A percentile compares a stretch with the other conserved stretches of the same genome.
Conservation (phyloP, 768 basidiomycete species). For the Paxillus involutus region DNA sequence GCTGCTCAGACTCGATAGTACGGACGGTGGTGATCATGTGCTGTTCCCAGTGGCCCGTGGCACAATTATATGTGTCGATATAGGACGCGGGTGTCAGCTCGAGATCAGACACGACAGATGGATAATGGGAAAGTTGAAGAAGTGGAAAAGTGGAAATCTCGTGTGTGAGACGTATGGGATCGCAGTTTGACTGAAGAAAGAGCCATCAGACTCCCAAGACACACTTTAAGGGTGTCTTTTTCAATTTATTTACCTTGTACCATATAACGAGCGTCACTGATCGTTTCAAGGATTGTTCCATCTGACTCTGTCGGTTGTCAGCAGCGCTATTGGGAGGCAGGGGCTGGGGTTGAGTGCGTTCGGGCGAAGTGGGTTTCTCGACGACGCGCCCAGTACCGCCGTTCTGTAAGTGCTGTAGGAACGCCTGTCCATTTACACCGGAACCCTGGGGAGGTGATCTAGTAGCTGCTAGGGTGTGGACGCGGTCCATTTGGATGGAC, state of each 20-base stretch:
- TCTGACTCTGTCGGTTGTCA: conserved; percentile 30
- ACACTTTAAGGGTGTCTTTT: conserved; percentile 2
- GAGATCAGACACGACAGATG: conserved; percentile 51
- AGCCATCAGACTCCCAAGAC: conserved; percentile 4
- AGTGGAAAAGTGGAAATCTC: conserved; percentile 63
- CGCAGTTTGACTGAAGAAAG: conserved; percentile 42
- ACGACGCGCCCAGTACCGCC: background rate
- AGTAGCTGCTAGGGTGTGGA: conserved; percentile 19
- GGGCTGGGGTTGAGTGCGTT: background rate
- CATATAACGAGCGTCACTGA: conserved; percentile 68
- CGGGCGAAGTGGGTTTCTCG: conserved; percentile 9
- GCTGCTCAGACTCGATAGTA: conserved; percentile 37
- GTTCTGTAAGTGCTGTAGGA: conserved; percentile 12
- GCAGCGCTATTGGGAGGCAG: background rate
- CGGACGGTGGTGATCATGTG: conserved; percentile 61
- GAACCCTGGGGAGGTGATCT: conserved; percentile 9
- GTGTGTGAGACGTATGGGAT: conserved; percentile 58
- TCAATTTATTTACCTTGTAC: conserved; percentile 50
- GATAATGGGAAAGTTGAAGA: conserved; percentile 52
- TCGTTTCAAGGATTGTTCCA: conserved; percentile 42
- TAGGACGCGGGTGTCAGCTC: conserved; percentile 51
- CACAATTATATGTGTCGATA: conserved; percentile 58
- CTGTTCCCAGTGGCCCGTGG: conserved; percentile 64
- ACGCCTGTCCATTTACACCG: conserved; percentile 2
- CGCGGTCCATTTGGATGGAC: conserved; percentile 4